Evolutionary conservation across 306 rosid species (phyloP), one percentile per base, ranked within the genome.

Genomic region (Prunus mongolica): DNA sequence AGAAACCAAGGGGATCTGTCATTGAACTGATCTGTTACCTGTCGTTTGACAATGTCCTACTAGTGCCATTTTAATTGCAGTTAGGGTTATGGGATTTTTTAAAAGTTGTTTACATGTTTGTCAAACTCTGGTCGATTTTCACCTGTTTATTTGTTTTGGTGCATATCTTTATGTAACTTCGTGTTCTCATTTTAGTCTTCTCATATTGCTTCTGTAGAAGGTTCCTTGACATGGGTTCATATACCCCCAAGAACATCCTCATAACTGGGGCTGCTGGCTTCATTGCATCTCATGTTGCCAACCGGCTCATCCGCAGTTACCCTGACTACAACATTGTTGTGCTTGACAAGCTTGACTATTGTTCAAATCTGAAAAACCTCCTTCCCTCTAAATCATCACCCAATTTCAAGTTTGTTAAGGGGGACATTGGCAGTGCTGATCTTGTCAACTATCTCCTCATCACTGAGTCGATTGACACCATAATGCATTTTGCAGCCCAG

Each of bases 401-500:
- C 12, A 93, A 90, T 77, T 89, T 93, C 85, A 93, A 90, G 91
- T 93, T 93, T 76, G 96, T 93, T 57, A 93, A 93, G 89, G 97
- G 97, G 71, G 97, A 93, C 67, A 93, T 93, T 71, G 97, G 82
- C 71, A 93, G 97, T 83, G 96, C 96, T 38, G 97, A 93, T 80
- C 96, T 93, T 82, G 97, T 93, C 78, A 93, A 93, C 84, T 93
- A 87, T 81, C 96, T 93, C 55, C 89, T 93, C 69, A 89, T 93
- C 68, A 87, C 97, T 0, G 97, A 93, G 82, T 80, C 87, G 3
- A 93, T 93, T 8, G 97, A 93, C 78, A 93, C 97, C 2, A 93
- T 93, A 45, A 93, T 93, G 96, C 97, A 93, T 82, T 93, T 93
- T 83, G 97, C 96, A n/a, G 97, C 97, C 77, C 97, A 93, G 85